Conservation (phyloP, 306 rosid species). For the Prinsepia uniflora region DNA sequence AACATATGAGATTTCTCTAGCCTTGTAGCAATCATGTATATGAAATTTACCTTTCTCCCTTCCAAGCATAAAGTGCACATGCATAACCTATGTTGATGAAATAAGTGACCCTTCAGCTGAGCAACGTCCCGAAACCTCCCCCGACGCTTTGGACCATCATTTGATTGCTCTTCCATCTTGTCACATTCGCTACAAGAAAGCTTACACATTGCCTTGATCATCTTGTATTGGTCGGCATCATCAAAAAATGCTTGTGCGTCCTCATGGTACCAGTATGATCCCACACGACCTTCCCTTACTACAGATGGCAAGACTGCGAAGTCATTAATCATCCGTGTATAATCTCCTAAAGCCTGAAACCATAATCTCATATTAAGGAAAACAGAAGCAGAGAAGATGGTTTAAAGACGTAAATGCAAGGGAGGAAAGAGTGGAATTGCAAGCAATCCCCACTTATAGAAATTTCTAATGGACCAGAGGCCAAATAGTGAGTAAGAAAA, state of each 20-base stretch:
- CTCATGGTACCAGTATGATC: constrained; percentile 51
- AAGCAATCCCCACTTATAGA: background rate
- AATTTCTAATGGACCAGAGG: background rate
- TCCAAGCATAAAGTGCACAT: constrained; percentile 93
- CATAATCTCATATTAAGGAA: background rate
- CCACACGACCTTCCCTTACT: constrained; percentile 42
- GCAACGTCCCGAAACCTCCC: constrained; percentile 62
- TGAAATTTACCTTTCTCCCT: constrained; percentile 73
- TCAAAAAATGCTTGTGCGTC: constrained; percentile 46
- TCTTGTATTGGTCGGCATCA: constrained; percentile 54
- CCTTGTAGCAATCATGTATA: background rate
- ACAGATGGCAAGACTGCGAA: constrained; percentile 45
- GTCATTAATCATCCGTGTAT: constrained; percentile 45
- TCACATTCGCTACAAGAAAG: constrained; percentile 82
- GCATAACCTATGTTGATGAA: constrained; percentile 64
- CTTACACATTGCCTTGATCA: constrained; percentile 61
- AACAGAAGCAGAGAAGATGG: background rate
- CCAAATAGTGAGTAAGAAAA: background rate
- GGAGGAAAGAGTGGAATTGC: background rate
- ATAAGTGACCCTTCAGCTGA: constrained; percentile 90
- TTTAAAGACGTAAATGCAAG: background rate
- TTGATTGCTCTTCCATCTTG: constrained; percentile 68
- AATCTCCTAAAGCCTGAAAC: constrained; percentile 55
- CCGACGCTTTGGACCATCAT: constrained; percentile 58
- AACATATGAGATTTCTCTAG: background rate